These are phyloP conservation scores for Alliaria petiolata DNA, from an alignment of 345 rosid genomes.

Conservation along the genomic window DNA sequence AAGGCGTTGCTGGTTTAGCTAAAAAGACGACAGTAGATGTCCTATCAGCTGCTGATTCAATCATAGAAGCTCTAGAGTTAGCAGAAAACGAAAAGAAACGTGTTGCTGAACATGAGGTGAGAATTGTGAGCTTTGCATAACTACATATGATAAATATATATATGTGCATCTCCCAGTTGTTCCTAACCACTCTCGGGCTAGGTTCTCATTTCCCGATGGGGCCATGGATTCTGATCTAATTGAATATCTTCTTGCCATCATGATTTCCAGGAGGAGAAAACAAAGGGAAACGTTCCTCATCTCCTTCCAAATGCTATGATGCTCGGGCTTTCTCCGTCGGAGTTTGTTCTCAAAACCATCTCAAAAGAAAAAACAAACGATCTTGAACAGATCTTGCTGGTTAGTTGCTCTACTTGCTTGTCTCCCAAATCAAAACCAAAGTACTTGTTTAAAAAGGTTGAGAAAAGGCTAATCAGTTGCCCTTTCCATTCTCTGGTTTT, in stretches of 20 bases:
- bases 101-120: conserved; percentile 68
- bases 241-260: background rate
- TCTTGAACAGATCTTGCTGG: conserved; percentile 91
- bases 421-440: background rate
- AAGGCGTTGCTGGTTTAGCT: conserved; percentile 87
- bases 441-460: background rate
- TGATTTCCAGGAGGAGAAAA: conserved; percentile 66
- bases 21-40: conserved; percentile 80
- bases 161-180: background rate
- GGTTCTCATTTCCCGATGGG: background rate
- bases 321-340: conserved; percentile 77
- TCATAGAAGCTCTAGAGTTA: conserved; percentile 72
- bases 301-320: conserved; percentile 65
- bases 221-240: background rate
- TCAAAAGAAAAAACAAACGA: conserved; percentile 75
- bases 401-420: conserved; percentile 26
- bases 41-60: conserved; percentile 72
- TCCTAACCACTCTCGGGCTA: background rate
- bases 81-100: conserved; percentile 70
- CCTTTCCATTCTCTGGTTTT: background rate
- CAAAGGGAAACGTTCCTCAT: conserved; percentile 45
- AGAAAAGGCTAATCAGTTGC: background rate
- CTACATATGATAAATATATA: background rate
- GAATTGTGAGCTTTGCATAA: background rate
- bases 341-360: conserved; percentile 65